A percentile compares a stretch with the other conserved stretches of the same genome.
phyloP scores from a whole-genome alignment of 169 alveolate species.

The Pseudocohnilembus persalinus region DNA sequence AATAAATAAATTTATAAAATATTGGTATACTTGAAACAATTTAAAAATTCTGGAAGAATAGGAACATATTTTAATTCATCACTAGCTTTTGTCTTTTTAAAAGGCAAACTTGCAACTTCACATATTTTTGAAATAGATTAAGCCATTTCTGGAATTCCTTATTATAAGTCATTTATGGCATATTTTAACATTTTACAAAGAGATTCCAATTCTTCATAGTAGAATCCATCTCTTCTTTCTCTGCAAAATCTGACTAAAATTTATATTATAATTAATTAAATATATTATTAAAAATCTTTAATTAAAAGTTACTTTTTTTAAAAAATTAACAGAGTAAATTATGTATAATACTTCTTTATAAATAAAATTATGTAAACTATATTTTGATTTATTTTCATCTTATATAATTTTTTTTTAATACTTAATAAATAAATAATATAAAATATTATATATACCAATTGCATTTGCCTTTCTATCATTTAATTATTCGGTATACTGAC shows the following conservation, averaged over 20 bases:
- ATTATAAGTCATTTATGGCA: slow-evolving; percentile 22
- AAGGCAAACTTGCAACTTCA: slow-evolving; percentile 56
- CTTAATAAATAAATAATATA: no score
- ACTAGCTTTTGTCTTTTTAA: slow-evolving; percentile 65
- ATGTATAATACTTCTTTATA: not conserved
- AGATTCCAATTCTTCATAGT: slow-evolving; percentile 33
- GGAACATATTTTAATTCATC: slow-evolving; percentile 79
- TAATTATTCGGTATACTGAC: slow-evolving; percentile 34
- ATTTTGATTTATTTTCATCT: not conserved
- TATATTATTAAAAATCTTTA: no score
- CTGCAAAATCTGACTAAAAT: slow-evolving; percentile 45
- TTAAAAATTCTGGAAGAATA: slow-evolving; percentile 61
- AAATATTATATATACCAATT: no score
- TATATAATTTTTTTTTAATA: no score
- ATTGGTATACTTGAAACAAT: slow-evolving; percentile 60
- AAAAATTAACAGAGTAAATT: not conserved
- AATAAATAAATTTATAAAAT: slow-evolving; percentile 38
- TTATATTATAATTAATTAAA: no score
- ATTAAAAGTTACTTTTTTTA: no score
- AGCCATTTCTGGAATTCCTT: slow-evolving; percentile 35
- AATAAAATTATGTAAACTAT: no score
- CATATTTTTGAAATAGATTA: slow-evolving; percentile 40
- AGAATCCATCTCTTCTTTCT: slow-evolving; percentile 41
- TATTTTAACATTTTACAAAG: slow-evolving; percentile 33
- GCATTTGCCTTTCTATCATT: slow-evolving; percentile 42